Evolutionary conservation across 441 rosid species (phyloP), one percentile per base, ranked within the genome.

Genomic region (Gossypium schwendimanii): DNA sequence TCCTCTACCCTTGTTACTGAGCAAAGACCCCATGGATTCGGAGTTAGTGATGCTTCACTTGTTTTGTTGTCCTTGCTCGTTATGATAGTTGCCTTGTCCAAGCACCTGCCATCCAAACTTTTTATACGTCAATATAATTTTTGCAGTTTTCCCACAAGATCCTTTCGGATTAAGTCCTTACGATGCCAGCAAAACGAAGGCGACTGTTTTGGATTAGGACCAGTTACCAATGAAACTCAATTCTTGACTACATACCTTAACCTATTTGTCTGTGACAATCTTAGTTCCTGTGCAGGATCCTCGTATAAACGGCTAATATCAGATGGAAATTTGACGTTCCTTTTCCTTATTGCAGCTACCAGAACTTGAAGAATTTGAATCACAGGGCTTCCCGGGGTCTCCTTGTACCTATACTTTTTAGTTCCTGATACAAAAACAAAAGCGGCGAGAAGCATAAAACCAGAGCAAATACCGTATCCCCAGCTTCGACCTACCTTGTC

Each of bases 391-490:
- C 85, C 83, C 59, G n/a, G 7, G 73, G 74, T 66, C 39, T 78
- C 75, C 78, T 84, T 84, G 71, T 78, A 82, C 63, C 84, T 71
- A 67, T 81, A 85, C 62, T 71, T 74, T 63, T 72, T 80, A 1
- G 75, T 74, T 47, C 86, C 83, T 0, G 78, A 73, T 20, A 82
- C 58, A 58, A 85, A 79, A 49, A 82, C 20, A 62, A 76, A 8
- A 55, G 79, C 58, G 5, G 86, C 82, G 8, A 69, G 3, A 17
- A 74, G 7, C 84, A 85, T 79, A 2, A 79, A 68, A 8, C 61
- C 69, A 0, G 86, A 81, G 70, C 88, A 85, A 6, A 81, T 76
- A 8, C 81, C 86, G 3, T 85, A 82, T 23, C 71, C 86, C 85
- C 80, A 75, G 75, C 78, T 81, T 73, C 83, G 52, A 63, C 86